Evolutionary conservation across 169 alveolate genomes (phyloP).

Genomic region (Cryptosporidium sp.): DNA sequence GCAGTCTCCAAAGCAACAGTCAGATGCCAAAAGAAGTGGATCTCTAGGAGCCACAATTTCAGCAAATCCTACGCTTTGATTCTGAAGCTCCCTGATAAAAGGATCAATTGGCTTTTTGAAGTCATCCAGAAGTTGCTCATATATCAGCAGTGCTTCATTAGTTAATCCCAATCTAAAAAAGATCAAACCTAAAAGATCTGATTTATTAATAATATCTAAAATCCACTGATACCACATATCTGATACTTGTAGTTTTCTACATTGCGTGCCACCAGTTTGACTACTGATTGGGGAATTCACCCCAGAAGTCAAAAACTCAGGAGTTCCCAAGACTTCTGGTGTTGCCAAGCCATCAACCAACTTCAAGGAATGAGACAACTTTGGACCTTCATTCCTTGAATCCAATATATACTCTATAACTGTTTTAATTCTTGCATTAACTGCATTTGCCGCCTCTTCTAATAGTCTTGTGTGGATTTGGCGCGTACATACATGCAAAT

Average conservation of each 20-base stretch:
- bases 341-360: neutral
- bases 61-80: constrained; percentile 34
- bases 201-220: constrained; percentile 31
- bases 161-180: constrained; percentile 27
- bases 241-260: constrained; percentile 64
- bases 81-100: constrained; percentile 18
- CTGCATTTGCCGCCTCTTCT: neutral
- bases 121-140: constrained; percentile 29
- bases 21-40: constrained; percentile 64
- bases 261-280: constrained; percentile 24
- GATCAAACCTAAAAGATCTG: constrained; percentile 26
- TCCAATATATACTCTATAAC: constrained; percentile 20
- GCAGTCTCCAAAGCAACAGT: constrained; percentile 62
- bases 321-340: constrained; percentile 4
- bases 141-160: constrained; percentile 47
- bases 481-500: neutral
- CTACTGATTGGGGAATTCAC: constrained; percentile 26
- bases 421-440: constrained; percentile 62
- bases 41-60: constrained; percentile 13
- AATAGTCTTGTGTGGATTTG: constrained; percentile 29
- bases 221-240: constrained; percentile 75
- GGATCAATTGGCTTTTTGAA: neutral
- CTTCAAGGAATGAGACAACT: constrained; percentile 35
- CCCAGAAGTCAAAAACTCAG: constrained; percentile 12
- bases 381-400: constrained; percentile 57